Evolutionary conservation across 176 grass and related monocot species (phyloP).

Genomic region (Chloris gayana): DNA sequence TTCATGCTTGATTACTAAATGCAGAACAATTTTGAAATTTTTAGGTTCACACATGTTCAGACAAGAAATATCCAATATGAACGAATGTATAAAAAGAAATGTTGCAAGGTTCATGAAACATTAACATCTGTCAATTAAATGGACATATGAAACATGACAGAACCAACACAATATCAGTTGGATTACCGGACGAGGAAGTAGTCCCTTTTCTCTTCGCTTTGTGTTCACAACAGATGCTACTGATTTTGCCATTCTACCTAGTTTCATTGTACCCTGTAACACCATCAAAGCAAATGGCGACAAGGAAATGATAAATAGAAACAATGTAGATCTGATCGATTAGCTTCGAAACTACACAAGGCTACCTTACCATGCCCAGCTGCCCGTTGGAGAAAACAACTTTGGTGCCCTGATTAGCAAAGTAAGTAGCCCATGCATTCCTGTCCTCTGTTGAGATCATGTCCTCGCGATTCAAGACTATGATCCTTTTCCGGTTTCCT

Average conservation of each 20-base stretch:
- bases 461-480: slow-evolving; percentile 97
- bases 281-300: slow-evolving; percentile 19
- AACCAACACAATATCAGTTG: slow-evolving; percentile 35
- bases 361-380: slow-evolving; percentile 84
- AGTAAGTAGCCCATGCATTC: slow-evolving; percentile 92
- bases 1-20: slow-evolving; percentile 11
- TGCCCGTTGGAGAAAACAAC: slow-evolving; percentile 91
- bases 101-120: neutral
- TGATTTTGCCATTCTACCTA: slow-evolving; percentile 89
- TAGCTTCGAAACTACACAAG: slow-evolving; percentile 15
- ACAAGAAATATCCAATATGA: neutral
- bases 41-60: neutral
- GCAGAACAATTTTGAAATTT: neutral
- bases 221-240: slow-evolving; percentile 78
- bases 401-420: slow-evolving; percentile 78
- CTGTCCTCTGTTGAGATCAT: slow-evolving; percentile 86
- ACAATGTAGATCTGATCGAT: neutral
- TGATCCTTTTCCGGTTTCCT: slow-evolving; percentile 79
- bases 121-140: slow-evolving; percentile 11
- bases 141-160: neutral
- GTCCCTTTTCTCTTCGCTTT: slow-evolving; percentile 86
- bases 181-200: slow-evolving; percentile 89
- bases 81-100: neutral
- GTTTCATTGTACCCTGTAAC: slow-evolving; percentile 93
- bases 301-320: slow-evolving; percentile 7